A percentile compares a stretch with the other conserved stretches of the same genome.
phyloP scores from a whole-genome alignment of 306 rosid genomes.

The Pachyrhizus erosus region DNA sequence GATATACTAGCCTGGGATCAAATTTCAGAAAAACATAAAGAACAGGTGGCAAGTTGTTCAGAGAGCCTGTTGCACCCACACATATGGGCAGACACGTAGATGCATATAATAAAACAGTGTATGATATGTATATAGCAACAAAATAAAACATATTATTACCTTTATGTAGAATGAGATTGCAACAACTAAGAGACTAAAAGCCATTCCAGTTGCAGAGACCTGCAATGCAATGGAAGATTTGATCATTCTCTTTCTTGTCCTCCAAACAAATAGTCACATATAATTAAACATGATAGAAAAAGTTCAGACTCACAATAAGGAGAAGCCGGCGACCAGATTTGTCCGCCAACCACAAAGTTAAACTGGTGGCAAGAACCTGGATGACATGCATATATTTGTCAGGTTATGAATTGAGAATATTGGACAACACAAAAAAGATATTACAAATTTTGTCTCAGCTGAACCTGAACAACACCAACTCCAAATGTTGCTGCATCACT shows the following conservation, averaged over 20 bases:
- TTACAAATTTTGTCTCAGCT: constrained; percentile 49
- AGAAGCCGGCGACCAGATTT: constrained; percentile 89
- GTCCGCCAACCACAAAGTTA: constrained; percentile 88
- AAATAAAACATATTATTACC: constrained; percentile 53
- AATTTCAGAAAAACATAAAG: constrained; percentile 33
- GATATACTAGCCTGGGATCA: constrained; percentile 57
- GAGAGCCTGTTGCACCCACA: background rate
- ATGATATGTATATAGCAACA: background rate
- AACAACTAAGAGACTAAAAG: constrained; percentile 76
- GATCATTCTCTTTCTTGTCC: constrained; percentile 15
- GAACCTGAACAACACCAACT: constrained; percentile 94
- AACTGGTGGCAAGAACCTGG: constrained; percentile 81
- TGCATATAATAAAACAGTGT: background rate
- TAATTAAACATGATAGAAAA: constrained; percentile 27
- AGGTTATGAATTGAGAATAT: constrained; percentile 41
- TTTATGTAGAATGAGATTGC: constrained; percentile 73
- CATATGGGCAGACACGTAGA: background rate
- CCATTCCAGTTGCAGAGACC: constrained; percentile 86
- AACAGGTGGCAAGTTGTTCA: constrained; percentile 16
- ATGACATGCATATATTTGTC: constrained; percentile 45
- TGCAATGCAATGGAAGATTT: constrained; percentile 54
- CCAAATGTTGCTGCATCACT: constrained; percentile 81
- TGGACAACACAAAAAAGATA: constrained; percentile 10
- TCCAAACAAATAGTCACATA: constrained; percentile 31
- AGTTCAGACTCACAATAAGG: constrained; percentile 75